A percentile compares a stretch with the other conserved stretches of the same genome.
Conservation (phyloP, 164 flowering plant species). For the Berberis thunbergii region DNA sequence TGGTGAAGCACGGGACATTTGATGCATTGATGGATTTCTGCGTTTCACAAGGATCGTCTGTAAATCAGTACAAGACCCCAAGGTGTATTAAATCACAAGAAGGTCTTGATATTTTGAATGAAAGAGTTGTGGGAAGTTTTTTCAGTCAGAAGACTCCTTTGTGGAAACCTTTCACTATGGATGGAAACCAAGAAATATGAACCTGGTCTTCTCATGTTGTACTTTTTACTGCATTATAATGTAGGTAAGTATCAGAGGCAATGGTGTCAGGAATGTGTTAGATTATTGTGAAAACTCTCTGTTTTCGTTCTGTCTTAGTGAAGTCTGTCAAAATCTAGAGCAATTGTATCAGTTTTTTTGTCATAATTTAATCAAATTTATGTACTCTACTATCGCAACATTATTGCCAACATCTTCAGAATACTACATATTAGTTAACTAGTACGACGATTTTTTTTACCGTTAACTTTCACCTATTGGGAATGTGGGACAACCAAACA, state of each 20-base stretch:
- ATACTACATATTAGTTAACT: too few species aligned
- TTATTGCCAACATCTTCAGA: too few species aligned
- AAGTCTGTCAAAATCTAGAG: neutral
- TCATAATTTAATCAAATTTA: too few species aligned
- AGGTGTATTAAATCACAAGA: constrained; percentile 52
- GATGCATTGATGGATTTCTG: constrained; percentile 65
- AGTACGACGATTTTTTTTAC: too few species aligned
- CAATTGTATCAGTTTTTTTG: too few species aligned
- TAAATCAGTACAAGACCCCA: constrained; percentile 70
- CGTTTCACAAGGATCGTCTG: constrained; percentile 56
- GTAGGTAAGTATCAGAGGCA: neutral
- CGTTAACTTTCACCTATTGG: too few species aligned
- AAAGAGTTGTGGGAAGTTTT: constrained; percentile 31
- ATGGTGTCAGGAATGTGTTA: neutral
- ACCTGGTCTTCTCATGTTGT: neutral
- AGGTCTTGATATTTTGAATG: constrained; percentile 38
- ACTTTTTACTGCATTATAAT: neutral
- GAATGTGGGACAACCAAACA: too few species aligned
- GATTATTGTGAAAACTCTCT: constrained; percentile 7
- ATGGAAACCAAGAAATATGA: constrained; percentile 2
- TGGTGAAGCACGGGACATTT: constrained; percentile 51
- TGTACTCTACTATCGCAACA: too few species aligned
- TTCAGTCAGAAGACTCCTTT: constrained; percentile 20
- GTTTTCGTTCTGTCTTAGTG: neutral
- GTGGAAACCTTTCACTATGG: constrained; percentile 13